Conservation (phyloP, 1,284 basidiomycete genomes). For the Moniliella sp. region DNA sequence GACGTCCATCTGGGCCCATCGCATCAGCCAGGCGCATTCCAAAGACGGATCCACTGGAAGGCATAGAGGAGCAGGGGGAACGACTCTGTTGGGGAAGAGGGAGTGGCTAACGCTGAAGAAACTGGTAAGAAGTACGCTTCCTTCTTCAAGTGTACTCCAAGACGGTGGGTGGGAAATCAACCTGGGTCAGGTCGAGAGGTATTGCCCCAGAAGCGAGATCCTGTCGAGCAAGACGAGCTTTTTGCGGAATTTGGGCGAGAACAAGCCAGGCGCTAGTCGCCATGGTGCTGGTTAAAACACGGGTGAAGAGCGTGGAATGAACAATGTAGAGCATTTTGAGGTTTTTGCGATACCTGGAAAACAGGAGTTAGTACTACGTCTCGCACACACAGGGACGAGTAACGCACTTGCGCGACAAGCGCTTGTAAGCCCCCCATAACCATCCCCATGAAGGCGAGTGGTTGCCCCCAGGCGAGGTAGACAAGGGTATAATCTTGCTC, state of each 20-base stretch:
- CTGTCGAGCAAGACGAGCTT: slow-evolving; percentile 56
- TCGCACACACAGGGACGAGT: slow-evolving; percentile 1
- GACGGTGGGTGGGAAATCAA: slow-evolving; percentile 58
- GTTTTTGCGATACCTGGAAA: slow-evolving; percentile 50
- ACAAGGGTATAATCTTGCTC: slow-evolving; percentile 62
- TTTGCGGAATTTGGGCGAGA: slow-evolving; percentile 66
- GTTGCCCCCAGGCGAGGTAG: slow-evolving; percentile 56
- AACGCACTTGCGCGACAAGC: slow-evolving; percentile 46
- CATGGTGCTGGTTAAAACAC: slow-evolving; percentile 46
- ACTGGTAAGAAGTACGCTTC: too few species aligned
- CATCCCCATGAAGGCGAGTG: slow-evolving; percentile 62
- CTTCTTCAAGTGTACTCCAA: slow-evolving; percentile 40
- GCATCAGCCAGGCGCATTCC: too few species aligned
- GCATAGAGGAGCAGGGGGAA: too few species aligned
- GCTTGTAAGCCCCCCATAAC: slow-evolving; percentile 68
- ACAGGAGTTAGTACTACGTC: neutral
- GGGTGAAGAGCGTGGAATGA: slow-evolving; percentile 65
- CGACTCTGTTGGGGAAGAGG: too few species aligned
- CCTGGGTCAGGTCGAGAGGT: slow-evolving; percentile 59
- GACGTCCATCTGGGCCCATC: too few species aligned
- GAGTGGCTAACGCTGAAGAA: too few species aligned
- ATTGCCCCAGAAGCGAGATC: slow-evolving; percentile 49
- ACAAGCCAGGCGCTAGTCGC: slow-evolving; percentile 63
- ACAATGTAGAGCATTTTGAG: slow-evolving; percentile 64
- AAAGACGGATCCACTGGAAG: too few species aligned